phyloP scores from a whole-genome alignment of 495 filamentous ascomycete species.

The Daldinia decipiens region DNA sequence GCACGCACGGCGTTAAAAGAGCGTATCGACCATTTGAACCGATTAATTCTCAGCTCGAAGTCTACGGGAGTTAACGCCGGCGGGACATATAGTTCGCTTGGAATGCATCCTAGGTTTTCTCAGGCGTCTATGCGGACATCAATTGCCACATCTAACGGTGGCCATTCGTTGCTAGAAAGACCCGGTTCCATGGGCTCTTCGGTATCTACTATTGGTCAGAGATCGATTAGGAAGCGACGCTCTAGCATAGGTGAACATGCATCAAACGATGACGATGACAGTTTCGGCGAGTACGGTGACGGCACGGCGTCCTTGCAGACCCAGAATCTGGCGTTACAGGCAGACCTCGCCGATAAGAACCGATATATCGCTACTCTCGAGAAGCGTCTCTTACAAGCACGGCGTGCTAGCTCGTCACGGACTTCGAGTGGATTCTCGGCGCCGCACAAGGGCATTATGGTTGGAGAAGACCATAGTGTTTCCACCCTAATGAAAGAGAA shows the following conservation, averaged over 20 bases:
- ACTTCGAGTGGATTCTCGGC: slow-evolving; percentile 75
- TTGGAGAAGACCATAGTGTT: slow-evolving; percentile 74
- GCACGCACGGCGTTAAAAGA: slow-evolving; percentile 95
- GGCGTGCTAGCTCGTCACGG: slow-evolving; percentile 87
- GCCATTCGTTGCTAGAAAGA: slow-evolving; percentile 66
- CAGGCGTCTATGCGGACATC: slow-evolving; percentile 76
- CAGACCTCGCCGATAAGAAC: slow-evolving; percentile 94
- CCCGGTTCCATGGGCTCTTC: slow-evolving; percentile 74
- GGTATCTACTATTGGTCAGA: slow-evolving; percentile 65
- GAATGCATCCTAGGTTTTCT: slow-evolving; percentile 70
- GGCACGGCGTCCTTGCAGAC: slow-evolving; percentile 82
- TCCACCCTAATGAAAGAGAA: slow-evolving; percentile 81
- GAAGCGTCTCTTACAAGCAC: slow-evolving; percentile 88
- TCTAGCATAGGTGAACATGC: slow-evolving; percentile 52
- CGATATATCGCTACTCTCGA: slow-evolving; percentile 95
- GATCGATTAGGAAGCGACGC: slow-evolving; percentile 55
- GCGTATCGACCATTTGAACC: slow-evolving; percentile 96
- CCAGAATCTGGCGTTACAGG: slow-evolving; percentile 87
- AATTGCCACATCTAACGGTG: slow-evolving; percentile 71
- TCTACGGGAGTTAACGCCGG: slow-evolving; percentile 89
- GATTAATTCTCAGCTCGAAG: slow-evolving; percentile 93
- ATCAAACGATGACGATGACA: slow-evolving; percentile 74
- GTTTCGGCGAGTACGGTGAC: slow-evolving; percentile 82
- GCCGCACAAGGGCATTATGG: slow-evolving; percentile 66
- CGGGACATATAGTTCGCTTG: slow-evolving; percentile 75